Evolutionary conservation across 306 rosid species (phyloP), one percentile per base, ranked within the genome.

Genomic region (Ochetophila trinervis): DNA sequence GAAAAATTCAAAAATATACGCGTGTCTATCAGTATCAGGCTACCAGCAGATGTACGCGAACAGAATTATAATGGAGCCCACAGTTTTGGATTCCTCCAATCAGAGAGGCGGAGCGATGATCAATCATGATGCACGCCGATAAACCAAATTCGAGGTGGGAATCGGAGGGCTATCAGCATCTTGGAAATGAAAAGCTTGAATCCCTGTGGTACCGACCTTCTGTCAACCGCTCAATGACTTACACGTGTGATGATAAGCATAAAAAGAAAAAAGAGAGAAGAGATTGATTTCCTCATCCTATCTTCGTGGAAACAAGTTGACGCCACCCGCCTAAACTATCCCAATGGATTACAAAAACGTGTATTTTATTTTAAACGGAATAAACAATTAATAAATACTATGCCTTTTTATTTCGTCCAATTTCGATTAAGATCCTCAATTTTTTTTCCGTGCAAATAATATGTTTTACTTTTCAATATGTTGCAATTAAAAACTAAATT

Each of bases 51-150:
- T 57, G 10, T 27, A 57, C 40, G 16, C 27, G 44, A 0, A 57
- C 16, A 8, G 17, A 3, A 61, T 19, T 14, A 2, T 0, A 8
- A 60, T 60, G 65, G 74, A 69, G 64, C 78, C 74, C 71, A 42
- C 63, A 37, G 67, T 57, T 72, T 72, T 37, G 78, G 82, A 78
- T 78, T 78, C 82, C 45, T 12, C 3, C 45, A 40, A 10, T 40
- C 10, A 8, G 45, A 40, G 45, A 40, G 45, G 45, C 15, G 2
- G 14, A 40, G 14, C 2, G 45, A 40, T 40, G 45, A 8, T 40
- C 13, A 40, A 40, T 36, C 9, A 36, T 36, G 42, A 36, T 36
- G 42, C 6, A 36, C 42, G 13, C 19, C 42, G 14, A 62, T 35
- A 52, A 27, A 2, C 60, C 74, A 27, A 22, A 57, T 18, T 37